Evolutionary conservation across 1,139 yeast species (phyloP).

Genomic region (Yamadazyma siamensis): DNA sequence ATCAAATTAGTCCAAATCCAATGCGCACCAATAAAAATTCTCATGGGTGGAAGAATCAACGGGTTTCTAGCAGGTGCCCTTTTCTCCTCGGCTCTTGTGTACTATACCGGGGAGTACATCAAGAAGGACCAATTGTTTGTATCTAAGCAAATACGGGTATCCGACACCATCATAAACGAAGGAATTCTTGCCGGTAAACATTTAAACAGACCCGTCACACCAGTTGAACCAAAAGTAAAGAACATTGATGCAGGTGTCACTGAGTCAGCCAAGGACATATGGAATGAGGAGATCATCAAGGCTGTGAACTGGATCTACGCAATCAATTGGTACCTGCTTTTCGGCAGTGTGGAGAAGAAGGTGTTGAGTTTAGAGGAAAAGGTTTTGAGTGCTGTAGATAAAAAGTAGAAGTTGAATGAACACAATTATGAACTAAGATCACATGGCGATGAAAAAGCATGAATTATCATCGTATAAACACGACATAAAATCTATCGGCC

Average conservation of each 20-base stretch:
- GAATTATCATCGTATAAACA: no score
- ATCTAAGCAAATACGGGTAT: conserved; percentile 45
- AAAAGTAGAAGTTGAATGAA: no score
- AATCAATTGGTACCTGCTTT: conserved; percentile 42
- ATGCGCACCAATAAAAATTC: background rate
- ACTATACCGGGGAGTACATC: conserved; percentile 61
- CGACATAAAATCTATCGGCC: no score
- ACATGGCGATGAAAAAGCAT: no score
- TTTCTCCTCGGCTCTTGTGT: conserved; percentile 61
- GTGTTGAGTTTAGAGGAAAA: no score
- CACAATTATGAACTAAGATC: no score
- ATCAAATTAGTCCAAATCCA: background rate
- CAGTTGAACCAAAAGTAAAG: conserved; percentile 10
- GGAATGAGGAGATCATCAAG: conserved; percentile 74
- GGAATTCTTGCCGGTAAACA: conserved; percentile 42
- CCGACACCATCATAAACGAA: conserved; percentile 49
- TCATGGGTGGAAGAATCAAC: conserved; percentile 65
- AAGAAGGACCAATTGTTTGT: conserved; percentile 46
- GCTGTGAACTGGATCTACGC: conserved; percentile 66
- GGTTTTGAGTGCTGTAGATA: no score
- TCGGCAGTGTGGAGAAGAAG: conserved; percentile 31
- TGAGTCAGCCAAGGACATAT: conserved; percentile 74
- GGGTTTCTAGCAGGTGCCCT: conserved; percentile 71
- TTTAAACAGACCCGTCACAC: conserved; percentile 35
- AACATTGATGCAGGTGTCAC: conserved; percentile 39